A percentile compares a stretch with the other conserved stretches of the same genome.
phyloP scores from a whole-genome alignment of 306 rosid species.

The Senna siamea region DNA sequence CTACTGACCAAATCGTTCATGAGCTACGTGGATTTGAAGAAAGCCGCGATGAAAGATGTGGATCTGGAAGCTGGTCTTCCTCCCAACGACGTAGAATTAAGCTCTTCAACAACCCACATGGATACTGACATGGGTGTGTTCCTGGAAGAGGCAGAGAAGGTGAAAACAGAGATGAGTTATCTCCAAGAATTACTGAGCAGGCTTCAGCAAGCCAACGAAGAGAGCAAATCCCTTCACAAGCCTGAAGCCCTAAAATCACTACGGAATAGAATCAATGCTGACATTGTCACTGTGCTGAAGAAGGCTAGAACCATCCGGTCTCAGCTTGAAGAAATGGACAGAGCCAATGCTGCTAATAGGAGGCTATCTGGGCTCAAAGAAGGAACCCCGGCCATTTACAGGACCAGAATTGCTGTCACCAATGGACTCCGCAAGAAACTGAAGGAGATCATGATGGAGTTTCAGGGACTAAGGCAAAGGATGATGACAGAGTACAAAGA shows the following conservation, averaged over 20 bases:
- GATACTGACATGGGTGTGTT: slow-evolving; percentile 67
- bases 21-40: slow-evolving; percentile 79
- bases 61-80: slow-evolving; percentile 72
- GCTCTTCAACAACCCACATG: slow-evolving; percentile 44
- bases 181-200: slow-evolving; percentile 53
- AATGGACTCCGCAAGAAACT: slow-evolving; percentile 76
- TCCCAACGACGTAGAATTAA: slow-evolving; percentile 42
- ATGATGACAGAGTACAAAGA: slow-evolving; percentile 87
- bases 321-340: slow-evolving; percentile 80
- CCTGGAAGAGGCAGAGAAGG: slow-evolving; percentile 81
- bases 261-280: slow-evolving; percentile 53
- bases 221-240: slow-evolving; percentile 70
- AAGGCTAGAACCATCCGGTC: slow-evolving; percentile 56
- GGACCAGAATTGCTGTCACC: slow-evolving; percentile 76
- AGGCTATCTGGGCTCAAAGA: slow-evolving; percentile 67
- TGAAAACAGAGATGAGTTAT: slow-evolving; percentile 60
- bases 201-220: slow-evolving; percentile 74
- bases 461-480: slow-evolving; percentile 73
- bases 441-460: slow-evolving; percentile 88
- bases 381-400: slow-evolving; percentile 62
- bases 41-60: slow-evolving; percentile 74
- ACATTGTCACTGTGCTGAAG: slow-evolving; percentile 62
- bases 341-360: slow-evolving; percentile 64
- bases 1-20: slow-evolving; percentile 91
- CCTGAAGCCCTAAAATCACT: slow-evolving; percentile 65